phyloP scores from a whole-genome alignment of 2,329 filamentous ascomycete species.

The Alternaria triticimaculans region DNA sequence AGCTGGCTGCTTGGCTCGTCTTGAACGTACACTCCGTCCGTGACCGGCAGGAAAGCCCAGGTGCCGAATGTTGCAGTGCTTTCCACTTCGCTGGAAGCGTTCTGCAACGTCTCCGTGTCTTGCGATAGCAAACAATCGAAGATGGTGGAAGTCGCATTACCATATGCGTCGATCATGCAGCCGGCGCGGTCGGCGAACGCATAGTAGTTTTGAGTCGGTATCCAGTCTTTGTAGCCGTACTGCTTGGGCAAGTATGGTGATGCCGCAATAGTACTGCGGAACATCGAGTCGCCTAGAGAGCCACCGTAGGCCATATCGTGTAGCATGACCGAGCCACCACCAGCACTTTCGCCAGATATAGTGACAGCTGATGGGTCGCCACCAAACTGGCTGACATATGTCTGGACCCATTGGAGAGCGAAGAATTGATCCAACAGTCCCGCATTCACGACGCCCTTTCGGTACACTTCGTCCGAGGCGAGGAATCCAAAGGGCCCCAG shows the following conservation, averaged over 20 bases:
- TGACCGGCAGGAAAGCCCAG: slow-evolving; percentile 55
- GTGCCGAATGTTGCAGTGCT: slow-evolving; percentile 49
- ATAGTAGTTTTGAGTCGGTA: slow-evolving; percentile 56
- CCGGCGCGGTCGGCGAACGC: slow-evolving; percentile 49
- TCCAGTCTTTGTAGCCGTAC: slow-evolving; percentile 57
- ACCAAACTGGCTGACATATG: slow-evolving; percentile 52
- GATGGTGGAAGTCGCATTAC: slow-evolving; percentile 36
- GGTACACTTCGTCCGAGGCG: slow-evolving; percentile 46
- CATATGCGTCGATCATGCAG: slow-evolving; percentile 26
- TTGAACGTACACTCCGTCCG: slow-evolving; percentile 51
- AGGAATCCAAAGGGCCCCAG: slow-evolving; percentile 56
- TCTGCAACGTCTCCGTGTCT: slow-evolving; percentile 47
- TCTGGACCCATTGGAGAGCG: slow-evolving; percentile 60
- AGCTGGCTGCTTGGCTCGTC: slow-evolving; percentile 50
- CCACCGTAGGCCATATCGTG: slow-evolving; percentile 46
- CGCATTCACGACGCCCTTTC: slow-evolving; percentile 48
- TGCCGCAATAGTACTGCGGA: slow-evolving; percentile 46
- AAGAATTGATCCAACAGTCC: slow-evolving; percentile 57
- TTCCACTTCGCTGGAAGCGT: slow-evolving; percentile 43
- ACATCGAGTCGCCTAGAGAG: slow-evolving; percentile 41
- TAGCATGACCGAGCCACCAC: slow-evolving; percentile 26
- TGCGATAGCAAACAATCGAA: slow-evolving; percentile 53
- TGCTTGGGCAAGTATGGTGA: slow-evolving; percentile 63
- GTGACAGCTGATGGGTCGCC: slow-evolving; percentile 36
- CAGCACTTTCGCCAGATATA: slow-evolving; percentile 49